phyloP scores from a whole-genome alignment of 768 basidiomycete species.

The Brasilioporus rufonigricans region DNA sequence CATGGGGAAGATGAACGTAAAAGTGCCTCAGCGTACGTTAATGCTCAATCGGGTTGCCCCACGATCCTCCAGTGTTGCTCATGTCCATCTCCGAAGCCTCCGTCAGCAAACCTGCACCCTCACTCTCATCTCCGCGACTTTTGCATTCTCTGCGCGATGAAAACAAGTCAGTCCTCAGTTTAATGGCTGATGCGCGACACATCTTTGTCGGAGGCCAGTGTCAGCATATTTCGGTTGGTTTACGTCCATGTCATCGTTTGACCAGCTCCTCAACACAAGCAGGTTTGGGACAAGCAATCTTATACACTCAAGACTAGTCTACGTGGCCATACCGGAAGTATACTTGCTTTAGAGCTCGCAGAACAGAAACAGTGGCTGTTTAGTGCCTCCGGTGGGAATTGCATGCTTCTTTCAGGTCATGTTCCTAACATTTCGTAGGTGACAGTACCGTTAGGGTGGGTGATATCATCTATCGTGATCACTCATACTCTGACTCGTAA shows the following conservation, averaged over 20 bases:
- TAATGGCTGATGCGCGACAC: conserved; percentile 67
- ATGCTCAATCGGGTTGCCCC: background rate
- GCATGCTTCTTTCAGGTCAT: background rate
- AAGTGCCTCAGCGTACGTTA: conserved; percentile 27
- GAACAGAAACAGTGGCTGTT: conserved; percentile 81
- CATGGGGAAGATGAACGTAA: conserved; percentile 6
- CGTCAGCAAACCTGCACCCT: conserved; percentile 54
- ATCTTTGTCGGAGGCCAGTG: conserved; percentile 86
- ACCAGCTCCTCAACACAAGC: background rate
- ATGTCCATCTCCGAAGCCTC: conserved; percentile 42
- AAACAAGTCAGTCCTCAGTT: conserved; percentile 67
- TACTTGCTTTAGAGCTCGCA: conserved; percentile 76
- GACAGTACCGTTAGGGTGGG: conserved; percentile 85
- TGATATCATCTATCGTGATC: background rate
- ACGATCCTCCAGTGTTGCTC: background rate
- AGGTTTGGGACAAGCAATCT: conserved; percentile 86
- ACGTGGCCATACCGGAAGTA: conserved; percentile 79
- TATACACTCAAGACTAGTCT: conserved; percentile 68
- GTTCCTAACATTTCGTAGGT: conserved; percentile 42
- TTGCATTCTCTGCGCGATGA: conserved; percentile 71
- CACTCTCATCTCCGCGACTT: conserved; percentile 46
- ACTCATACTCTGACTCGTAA: conserved; percentile 2
- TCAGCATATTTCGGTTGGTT: conserved; percentile 67
- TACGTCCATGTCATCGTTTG: background rate
- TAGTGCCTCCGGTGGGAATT: conserved; percentile 74